Percentiles rank a stretch among this genome's conserved stretches.
Evolutionary conservation across 345 rosid species (phyloP).

Genomic region (Syzygium aqueum): DNA sequence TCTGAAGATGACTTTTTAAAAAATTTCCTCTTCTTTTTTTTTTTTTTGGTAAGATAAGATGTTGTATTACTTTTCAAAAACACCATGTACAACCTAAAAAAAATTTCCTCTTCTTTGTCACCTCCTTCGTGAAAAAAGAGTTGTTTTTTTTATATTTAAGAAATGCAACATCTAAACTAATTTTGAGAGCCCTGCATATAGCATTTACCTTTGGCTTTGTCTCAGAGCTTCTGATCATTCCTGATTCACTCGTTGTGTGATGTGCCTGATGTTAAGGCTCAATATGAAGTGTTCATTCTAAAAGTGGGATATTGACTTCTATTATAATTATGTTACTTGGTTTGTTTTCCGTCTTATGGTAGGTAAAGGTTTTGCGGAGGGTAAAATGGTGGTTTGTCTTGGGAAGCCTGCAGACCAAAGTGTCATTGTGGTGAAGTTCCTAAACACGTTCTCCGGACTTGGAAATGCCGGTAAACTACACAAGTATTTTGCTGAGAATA

Average conservation of each 20-base stretch:
- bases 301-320: background rate
- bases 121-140: background rate
- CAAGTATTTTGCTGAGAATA: constrained; percentile 26
- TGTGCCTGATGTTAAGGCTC: background rate
- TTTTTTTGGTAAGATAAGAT: too few relatives aligned
- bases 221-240: background rate
- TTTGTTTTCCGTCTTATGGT: background rate
- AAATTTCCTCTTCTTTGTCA: background rate
- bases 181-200: background rate
- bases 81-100: too few relatives aligned
- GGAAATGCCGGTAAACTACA: constrained; percentile 38
- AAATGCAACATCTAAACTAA: background rate
- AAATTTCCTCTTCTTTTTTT: background rate
- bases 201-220: background rate
- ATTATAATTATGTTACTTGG: background rate
- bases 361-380: constrained; percentile 42
- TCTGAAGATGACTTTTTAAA: background rate
- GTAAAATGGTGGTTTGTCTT: constrained; percentile 37
- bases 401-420: constrained; percentile 55
- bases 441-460: constrained; percentile 39
- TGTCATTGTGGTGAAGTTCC: constrained; percentile 37
- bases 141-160: background rate
- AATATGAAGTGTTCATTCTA: background rate
- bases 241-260: background rate
- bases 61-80: too few relatives aligned